Evolutionary conservation across 2,329 filamentous ascomycete species (phyloP), one percentile per base, ranked within the genome.

Genomic region (Sclerotinia nivalis): DNA sequence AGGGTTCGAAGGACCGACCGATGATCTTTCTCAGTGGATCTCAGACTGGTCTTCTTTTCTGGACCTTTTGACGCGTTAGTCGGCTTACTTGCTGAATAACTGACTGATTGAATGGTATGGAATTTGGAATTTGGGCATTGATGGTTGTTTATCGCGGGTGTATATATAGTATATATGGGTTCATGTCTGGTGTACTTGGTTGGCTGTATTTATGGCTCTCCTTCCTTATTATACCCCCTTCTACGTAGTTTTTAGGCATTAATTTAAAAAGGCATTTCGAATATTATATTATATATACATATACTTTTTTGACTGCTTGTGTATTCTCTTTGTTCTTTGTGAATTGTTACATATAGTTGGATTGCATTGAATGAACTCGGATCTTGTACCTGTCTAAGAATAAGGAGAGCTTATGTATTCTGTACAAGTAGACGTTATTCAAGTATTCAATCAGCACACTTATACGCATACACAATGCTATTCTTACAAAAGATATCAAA

Each of bases 141-240:
- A 52, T 52, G 45, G 18, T 37, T 31, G 40, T 62, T 25, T 45
- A 43, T 37, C 45, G n/a, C 49, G 64, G 55, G 10, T n/a, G 47
- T 64, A n/a, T 18, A n/a, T 18, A 20, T 37, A 62, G 49, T 64
- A 69, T 37, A 69, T 34, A 64, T 40, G 47, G 56, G 20, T 64
- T 55, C 25, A 69, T n/a, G 12, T 40, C 8, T 25, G 56, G 59
- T 61, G 45, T 40, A 50, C 59, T 54, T 64, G 45, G 58, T 43
- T 64, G 59, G 37, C 28, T 69, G 66, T 64, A 69, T 64, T 69
- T 64, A 64, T 69, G 58, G 37, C 66, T 37, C 50, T 55, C 47
- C 37, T 64, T 64, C 45, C 60, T 69, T 64, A 64, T 40, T 52
- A 67, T 68, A 68, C 61, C 61, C 66, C 66, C 56, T 60, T 28